phyloP scores from a whole-genome alignment of 2,329 filamentous ascomycete species.

The Epichloe typhina region DNA sequence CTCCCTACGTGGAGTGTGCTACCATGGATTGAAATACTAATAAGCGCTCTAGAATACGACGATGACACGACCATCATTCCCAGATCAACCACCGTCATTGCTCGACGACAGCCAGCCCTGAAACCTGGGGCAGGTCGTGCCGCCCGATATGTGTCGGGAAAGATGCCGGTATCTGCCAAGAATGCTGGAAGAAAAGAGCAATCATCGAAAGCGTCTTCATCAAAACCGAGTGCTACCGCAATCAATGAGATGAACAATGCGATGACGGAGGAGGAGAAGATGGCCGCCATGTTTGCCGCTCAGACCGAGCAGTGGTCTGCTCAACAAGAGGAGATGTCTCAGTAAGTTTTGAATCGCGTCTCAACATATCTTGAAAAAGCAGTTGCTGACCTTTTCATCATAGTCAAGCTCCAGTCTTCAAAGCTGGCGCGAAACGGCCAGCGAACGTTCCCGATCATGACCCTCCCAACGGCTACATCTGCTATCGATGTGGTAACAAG shows the following conservation, averaged over 20 bases:
- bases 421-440: conserved; percentile 50
- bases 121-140: conserved; percentile 82
- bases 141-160: conserved; percentile 89
- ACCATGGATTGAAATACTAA: conserved; percentile 14
- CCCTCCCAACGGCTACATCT: conserved; percentile 86
- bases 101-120: conserved; percentile 68
- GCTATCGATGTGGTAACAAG: conserved; percentile 91
- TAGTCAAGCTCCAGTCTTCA: conserved; percentile 50
- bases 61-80: conserved; percentile 97
- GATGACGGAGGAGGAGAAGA: conserved; percentile 86
- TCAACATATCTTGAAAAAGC: neutral
- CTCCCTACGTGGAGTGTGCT: neutral
- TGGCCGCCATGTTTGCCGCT: conserved; percentile 82
- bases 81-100: conserved; percentile 85
- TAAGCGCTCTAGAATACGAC: conserved; percentile 60
- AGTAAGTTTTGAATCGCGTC: conserved; percentile 33
- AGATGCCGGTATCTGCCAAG: conserved; percentile 82
- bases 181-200: conserved; percentile 58
- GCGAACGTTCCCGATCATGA: conserved; percentile 81
- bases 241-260: conserved; percentile 58
- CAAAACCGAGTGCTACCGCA: conserved; percentile 44
- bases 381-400: conserved; percentile 18
- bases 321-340: conserved; percentile 85
- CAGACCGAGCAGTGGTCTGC: conserved; percentile 87
- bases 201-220: conserved; percentile 40